Evolutionary conservation across 441 rosid genomes (phyloP), one percentile per base, ranked within the genome.

Genomic region (Metrosideros polymorpha): DNA sequence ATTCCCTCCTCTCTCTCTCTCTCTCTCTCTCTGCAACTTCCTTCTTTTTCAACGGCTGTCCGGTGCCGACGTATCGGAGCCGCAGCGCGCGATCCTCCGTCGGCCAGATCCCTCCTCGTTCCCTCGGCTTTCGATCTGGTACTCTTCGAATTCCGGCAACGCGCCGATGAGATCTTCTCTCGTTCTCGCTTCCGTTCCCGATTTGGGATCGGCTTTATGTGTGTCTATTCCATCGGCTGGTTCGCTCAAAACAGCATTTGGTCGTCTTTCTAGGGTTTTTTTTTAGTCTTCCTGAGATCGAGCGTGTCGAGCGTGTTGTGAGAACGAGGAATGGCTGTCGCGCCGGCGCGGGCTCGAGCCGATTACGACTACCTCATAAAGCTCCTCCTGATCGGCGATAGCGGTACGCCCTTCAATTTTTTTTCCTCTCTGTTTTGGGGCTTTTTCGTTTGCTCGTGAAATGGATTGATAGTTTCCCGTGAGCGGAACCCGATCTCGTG

Each of bases 291-390:
- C 49, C 49, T 39, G 79, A 39, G 79, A 24, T 22, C n/a, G n/a
- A 39, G n/a, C 79, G 47, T 24, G 47, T 52, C 24, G 24, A 52
- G 24, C n/a, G n/a, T 52, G 55, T 52, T 19, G 85, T 27, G 85
- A 84, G 27, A 85, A 14, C 47, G 84, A 91, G 92, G 90, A 93
- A 91, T 92, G 86, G 86, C 88, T 50, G 86, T 84, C 54, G 85
- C 88, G 10, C 88, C 88, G 82, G 88, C 85, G 22, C 76, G 88
- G 71, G 88, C 88, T 61, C 85, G 88, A 13, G 85, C 88, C 39
- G 88, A 86, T 83, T 86, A 86, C 88, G 88, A 86, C 42, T 86
- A 63, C 88, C 88, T 86, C 43, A 86, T 86, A 30, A 86, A 83
- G 85, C 88, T 86, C 47, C 88, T 86, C 59, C 82, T 86, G 85